Evolutionary conservation across 371 early-diverging fungal genomes (phyloP), one percentile per base, ranked within the genome.

Genomic region (Dichotomocladium elegans): DNA sequence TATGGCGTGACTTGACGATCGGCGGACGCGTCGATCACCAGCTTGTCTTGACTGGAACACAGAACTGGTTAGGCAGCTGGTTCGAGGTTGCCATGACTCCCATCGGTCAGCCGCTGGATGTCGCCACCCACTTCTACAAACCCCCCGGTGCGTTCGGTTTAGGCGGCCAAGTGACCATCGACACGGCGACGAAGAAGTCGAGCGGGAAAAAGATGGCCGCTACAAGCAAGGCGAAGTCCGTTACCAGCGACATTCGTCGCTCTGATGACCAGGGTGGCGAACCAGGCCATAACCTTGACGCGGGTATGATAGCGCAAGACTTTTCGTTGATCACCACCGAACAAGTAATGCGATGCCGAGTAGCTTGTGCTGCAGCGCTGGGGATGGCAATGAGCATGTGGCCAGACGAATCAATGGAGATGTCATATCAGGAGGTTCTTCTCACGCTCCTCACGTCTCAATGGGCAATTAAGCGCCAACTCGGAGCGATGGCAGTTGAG

Each of bases 271-370:
- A 9, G 10, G 45, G n/a, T 2, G 30, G 37, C 3, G 73, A 66
- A 8, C 40, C 57, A 2, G 66, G 75, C 5, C 86, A 88, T 58
- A 88, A 88, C 52, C 79, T 94, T 37, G 98, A 98, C 60, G 74
- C 84, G 17, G 93, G 92, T 12, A 95, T 98, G 94, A 75, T 92
- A 26, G 77, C 81, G 47, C 95, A 96, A 60, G 98, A 98, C 55
- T 68, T 96, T 43, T 88, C 91, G 0, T 70, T 98, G 35, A 82
- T 96, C 7, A 68, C 85, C 0, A 70, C 72, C 14, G 89, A 87
- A 9, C 82, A 85, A 30, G 83, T 98, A 26, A 68, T 93, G 57
- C 86, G 89, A 9, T 91, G 94, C 21, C 86, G 96, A 29, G 61
- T 94, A 21, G 81, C 83, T 0, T 89, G 87, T 17, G 84, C 89